A percentile compares a stretch with the other conserved stretches of the same genome.
Evolutionary conservation across 108 stramenopile genomes (phyloP).

Genomic region (Pelagomonas calceolata): DNA sequence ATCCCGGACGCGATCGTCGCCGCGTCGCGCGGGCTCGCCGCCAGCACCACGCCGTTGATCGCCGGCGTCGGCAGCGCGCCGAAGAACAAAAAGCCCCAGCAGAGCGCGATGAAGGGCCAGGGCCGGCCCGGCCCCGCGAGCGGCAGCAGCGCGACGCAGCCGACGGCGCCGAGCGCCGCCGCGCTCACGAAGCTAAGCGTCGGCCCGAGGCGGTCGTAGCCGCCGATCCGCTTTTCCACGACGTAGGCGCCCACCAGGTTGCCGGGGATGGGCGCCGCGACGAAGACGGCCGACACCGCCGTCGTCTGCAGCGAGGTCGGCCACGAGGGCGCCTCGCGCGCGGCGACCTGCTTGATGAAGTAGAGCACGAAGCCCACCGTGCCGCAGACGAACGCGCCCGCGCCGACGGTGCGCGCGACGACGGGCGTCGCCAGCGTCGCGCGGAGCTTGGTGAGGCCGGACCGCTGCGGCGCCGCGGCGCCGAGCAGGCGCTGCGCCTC

Average conservation of each 20-base stretch:
- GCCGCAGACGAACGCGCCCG: neutral
- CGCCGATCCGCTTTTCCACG: neutral
- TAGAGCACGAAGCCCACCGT: neutral
- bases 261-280: neutral
- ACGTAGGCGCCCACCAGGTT: neutral
- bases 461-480: neutral
- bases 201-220: neutral
- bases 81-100: neutral
- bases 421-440: neutral
- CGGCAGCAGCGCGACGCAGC: neutral
- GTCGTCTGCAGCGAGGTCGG: neutral
- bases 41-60: conserved; percentile 10
- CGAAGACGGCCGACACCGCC: neutral
- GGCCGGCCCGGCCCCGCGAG: neutral
- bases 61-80: neutral
- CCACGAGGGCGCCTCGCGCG: neutral
- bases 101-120: neutral
- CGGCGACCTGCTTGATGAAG: neutral
- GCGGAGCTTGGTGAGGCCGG: neutral
- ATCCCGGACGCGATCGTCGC: conserved; percentile 4
- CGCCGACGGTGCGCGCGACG: neutral
- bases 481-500: neutral
- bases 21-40: neutral
- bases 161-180: neutral
- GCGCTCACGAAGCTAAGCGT: neutral